Base-by-base conservation (phyloP, 805 yeast species). In the Saccharomycopsis schoenii region DNA sequence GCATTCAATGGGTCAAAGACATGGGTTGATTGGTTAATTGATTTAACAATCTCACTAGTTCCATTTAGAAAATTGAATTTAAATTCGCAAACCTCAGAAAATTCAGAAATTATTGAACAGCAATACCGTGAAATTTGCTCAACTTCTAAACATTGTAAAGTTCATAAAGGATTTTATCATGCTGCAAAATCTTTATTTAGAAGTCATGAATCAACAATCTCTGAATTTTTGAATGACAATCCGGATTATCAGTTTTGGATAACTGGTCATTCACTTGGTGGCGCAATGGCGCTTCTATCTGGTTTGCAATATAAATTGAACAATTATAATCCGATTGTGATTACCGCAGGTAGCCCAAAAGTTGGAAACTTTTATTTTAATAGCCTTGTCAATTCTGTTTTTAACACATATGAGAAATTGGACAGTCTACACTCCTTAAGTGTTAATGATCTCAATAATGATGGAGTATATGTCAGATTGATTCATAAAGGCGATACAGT, bases 191-290 rank as follows among this genome's bases (percentile, higher is more conserved):
- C 73, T 14, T 76, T 82, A 73, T 77, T 56, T 71, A 68, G 1
- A 66, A 71, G 11, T 73, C 79, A 40, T 68, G 80, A 41, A 64
- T 6, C 71, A 10, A 71, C 67, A 11, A 72, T 84, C 1, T 66
- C 70, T 12, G 64, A 66, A 0, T 66, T 78, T 21, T 69, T 73
- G 21, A 61, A 70, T 9, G 67, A 73, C 19, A 72, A 78, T 66
- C 81, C 83, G 0, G 77, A 75, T 21, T 85, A 83, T 68, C 68
- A 75, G 25, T 62, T 86, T 5, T 76, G 80, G 4, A 76, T 85
- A 1, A 73, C 83, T 1, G 96, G 96, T 0, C 96, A 89, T 71
- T 88, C 94, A 0, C 71, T 88, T 51, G 92, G 91, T 2, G 96
- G 85, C 9, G 91, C 91, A 0, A 70, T 86, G 60, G 85, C 91